phyloP scores from a whole-genome alignment of 371 early-diverging fungal genomes.

The Mucor lusitanicus region DNA sequence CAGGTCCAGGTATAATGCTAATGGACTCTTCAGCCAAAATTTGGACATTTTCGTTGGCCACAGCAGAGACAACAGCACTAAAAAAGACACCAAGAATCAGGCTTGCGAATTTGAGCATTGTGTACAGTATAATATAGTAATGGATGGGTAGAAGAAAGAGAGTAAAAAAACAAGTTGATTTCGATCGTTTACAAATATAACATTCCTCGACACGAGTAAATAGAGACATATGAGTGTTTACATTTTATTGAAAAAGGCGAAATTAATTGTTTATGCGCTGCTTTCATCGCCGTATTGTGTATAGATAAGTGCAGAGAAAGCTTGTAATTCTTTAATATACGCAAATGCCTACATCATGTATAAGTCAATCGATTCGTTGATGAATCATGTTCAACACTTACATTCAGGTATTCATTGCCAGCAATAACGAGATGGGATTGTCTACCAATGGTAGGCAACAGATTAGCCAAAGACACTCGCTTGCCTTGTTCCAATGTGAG shows the following conservation, averaged over 20 bases:
- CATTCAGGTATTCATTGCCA: constrained; percentile 85
- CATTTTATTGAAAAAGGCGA: not conserved
- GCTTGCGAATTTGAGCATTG: not conserved
- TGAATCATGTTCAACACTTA: constrained; percentile 13
- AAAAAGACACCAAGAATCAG: not conserved
- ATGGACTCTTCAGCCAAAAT: not conserved
- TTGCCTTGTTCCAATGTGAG: constrained; percentile 24
- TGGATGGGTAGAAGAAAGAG: not conserved
- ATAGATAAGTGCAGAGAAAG: constrained; percentile 74
- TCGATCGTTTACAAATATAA: not conserved
- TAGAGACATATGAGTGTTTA: not conserved
- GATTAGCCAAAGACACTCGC: constrained; percentile 69
- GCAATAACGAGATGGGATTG: constrained; percentile 80
- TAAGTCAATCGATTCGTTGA: not conserved
- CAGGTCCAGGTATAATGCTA: not conserved
- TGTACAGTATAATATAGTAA: not conserved
- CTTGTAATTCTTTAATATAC: constrained; percentile 72
- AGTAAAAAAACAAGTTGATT: not conserved
- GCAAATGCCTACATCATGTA: constrained; percentile 51
- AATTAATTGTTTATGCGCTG: constrained; percentile 1
- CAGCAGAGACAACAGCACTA: not conserved
- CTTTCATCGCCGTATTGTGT: constrained; percentile 57
- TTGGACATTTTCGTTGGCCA: not conserved
- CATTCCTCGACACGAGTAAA: not conserved
- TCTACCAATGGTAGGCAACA: constrained; percentile 77